phyloP scores from a whole-genome alignment of 78 protist genomes.

The Dictyostelium citrinum region DNA sequence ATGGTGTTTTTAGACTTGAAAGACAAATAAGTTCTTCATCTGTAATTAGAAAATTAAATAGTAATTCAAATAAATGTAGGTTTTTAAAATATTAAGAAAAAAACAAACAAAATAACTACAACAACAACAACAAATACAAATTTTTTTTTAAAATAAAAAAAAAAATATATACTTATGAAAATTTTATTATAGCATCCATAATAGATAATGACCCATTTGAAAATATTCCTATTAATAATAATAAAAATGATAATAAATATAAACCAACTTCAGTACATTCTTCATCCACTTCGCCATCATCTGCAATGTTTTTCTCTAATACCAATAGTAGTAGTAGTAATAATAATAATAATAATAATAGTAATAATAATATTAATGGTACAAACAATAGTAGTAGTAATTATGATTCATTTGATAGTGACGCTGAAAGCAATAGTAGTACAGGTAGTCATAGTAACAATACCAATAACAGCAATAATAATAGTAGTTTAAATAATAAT shows the following conservation, averaged over 20 bases:
- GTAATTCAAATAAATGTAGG: background rate
- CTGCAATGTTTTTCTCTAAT: background rate
- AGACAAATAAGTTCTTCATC: background rate
- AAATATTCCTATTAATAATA: background rate
- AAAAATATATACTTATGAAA: no score
- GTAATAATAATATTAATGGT: no score
- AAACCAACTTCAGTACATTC: background rate
- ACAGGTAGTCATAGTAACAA: no score
- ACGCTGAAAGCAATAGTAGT: background rate
- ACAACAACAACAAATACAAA: background rate
- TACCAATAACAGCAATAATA: background rate
- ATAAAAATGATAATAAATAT: background rate
- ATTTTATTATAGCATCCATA: background rate
- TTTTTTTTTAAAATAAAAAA: background rate
- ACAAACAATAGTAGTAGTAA: background rate
- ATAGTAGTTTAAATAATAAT: background rate
- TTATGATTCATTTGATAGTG: background rate
- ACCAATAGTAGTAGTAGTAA: background rate
- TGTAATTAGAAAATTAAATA: background rate
- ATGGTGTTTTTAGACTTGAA: conserved; percentile 57
- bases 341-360: background rate
- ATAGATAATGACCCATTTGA: background rate
- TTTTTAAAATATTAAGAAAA: background rate
- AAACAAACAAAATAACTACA: background rate
- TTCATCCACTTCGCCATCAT: background rate